Evolutionary conservation across 257 asterid genomes (phyloP).

Genomic region (Jacaranda copaia): DNA sequence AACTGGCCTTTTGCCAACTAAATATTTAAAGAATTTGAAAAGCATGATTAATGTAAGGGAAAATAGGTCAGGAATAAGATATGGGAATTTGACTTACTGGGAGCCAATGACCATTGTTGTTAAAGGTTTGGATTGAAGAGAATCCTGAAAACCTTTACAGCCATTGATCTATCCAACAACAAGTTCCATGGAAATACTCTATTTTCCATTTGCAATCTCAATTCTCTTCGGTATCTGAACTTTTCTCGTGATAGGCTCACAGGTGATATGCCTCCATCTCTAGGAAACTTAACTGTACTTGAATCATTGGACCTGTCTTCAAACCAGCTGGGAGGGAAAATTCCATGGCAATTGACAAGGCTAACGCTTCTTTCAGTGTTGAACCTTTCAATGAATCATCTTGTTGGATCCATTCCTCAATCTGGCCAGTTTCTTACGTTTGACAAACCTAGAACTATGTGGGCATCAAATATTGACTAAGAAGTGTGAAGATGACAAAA

Average conservation of each 20-base stretch:
- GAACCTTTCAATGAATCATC: not conserved
- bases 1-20: conserved; percentile 18
- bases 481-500: not conserved
- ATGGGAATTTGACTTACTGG: not conserved
- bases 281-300: not conserved
- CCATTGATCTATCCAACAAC: not conserved
- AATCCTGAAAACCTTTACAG: not conserved
- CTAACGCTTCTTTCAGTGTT: too few relatives aligned
- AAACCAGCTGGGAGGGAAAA: not conserved
- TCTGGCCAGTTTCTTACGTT: not conserved
- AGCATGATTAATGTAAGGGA: too few relatives aligned
- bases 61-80: too few relatives aligned
- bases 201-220: not conserved
- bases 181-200: not conserved
- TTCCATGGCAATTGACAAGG: not conserved
- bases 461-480: not conserved
- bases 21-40: too few relatives aligned
- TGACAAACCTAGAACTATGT: not conserved
- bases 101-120: not conserved
- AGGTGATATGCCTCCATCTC: not conserved
- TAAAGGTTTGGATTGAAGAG: not conserved
- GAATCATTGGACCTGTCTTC: not conserved
- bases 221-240: not conserved
- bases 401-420: not conserved
- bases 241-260: not conserved